Evolutionary conservation across 2,329 filamentous ascomycete genomes (phyloP).

Genomic region (Ceratocystis cacaofunesta): DNA sequence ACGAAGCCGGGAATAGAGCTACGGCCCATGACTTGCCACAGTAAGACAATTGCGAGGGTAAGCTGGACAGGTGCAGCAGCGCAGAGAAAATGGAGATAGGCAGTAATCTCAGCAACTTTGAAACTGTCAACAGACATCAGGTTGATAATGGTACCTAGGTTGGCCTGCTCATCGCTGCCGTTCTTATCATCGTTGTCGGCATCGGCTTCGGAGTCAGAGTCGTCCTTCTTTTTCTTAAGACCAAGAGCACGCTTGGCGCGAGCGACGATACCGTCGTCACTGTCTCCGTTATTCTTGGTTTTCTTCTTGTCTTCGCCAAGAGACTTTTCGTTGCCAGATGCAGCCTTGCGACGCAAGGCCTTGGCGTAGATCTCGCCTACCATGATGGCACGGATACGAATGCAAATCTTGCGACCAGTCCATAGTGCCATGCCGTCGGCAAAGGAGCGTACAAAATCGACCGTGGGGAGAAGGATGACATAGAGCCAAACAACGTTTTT

Average conservation of each 20-base stretch:
- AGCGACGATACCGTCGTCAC: conserved; percentile 28
- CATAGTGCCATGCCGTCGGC: conserved; percentile 77
- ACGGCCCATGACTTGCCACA: conserved; percentile 80
- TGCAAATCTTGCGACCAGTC: conserved; percentile 88
- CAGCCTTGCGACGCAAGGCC: conserved; percentile 77
- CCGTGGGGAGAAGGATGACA: conserved; percentile 74
- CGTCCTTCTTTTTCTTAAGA: conserved; percentile 36
- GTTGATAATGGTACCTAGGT: conserved; percentile 96
- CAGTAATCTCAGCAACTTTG: conserved; percentile 89
- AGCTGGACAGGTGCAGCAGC: conserved; percentile 83
- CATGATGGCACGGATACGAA: conserved; percentile 82
- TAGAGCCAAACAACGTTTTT: conserved; percentile 89
- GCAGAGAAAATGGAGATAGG: conserved; percentile 92
- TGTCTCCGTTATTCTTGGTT: conserved; percentile 25
- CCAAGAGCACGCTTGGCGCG: conserved; percentile 44
- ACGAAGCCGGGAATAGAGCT: conserved; percentile 88
- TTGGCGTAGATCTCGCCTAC: conserved; percentile 97
- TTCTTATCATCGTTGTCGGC: conserved; percentile 25
- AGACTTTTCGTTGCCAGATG: conserved; percentile 58
- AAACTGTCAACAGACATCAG: conserved; percentile 99
- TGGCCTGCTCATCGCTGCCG: conserved; percentile 58
- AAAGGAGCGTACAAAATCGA: conserved; percentile 67
- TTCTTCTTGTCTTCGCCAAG: conserved; percentile 44
- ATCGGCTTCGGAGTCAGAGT: conserved; percentile 20
- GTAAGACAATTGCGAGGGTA: conserved; percentile 59